These are phyloP conservation scores for Allium cepa DNA, from an alignment of 106 monocot species.

Conservation along the genomic window DNA sequence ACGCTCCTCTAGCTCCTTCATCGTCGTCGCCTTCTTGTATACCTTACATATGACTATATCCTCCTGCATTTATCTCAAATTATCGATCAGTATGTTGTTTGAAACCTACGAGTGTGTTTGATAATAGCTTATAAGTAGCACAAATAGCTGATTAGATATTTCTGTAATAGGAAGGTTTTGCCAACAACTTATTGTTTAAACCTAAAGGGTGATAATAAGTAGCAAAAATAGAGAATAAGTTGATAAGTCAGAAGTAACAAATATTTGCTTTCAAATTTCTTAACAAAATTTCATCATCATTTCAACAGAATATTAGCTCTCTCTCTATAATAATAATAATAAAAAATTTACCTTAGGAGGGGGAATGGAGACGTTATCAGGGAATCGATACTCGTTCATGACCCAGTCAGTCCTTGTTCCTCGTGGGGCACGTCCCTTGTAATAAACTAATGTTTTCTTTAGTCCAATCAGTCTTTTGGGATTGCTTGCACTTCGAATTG, in stretches of 20 bases:
- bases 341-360: slow-evolving; percentile 17
- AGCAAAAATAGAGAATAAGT: too few species aligned
- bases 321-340: neutral
- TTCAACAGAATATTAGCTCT: too few species aligned
- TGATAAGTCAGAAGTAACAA: too few species aligned
- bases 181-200: too few species aligned
- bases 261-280: too few species aligned
- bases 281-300: too few species aligned
- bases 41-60: slow-evolving; percentile 79
- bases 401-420: slow-evolving; percentile 82
- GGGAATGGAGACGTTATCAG: slow-evolving; percentile 2
- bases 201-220: too few species aligned
- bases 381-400: slow-evolving; percentile 92
- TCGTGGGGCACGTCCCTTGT: slow-evolving; percentile 59
- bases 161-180: too few species aligned
- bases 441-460: slow-evolving; percentile 90
- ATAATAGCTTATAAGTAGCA: too few species aligned
- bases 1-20: slow-evolving; percentile 73
- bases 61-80: slow-evolving; percentile 20
- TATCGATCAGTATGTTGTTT: too few species aligned
- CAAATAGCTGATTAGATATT: too few species aligned
- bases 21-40: slow-evolving; percentile 61
- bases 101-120: too few species aligned
- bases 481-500: slow-evolving; percentile 41
- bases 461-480: slow-evolving; percentile 64